A percentile compares a stretch with the other conserved stretches of the same genome.
These are phyloP conservation scores for Flammula alnicola DNA, from an alignment of 1,284 basidiomycete genomes.

Conservation along the genomic window DNA sequence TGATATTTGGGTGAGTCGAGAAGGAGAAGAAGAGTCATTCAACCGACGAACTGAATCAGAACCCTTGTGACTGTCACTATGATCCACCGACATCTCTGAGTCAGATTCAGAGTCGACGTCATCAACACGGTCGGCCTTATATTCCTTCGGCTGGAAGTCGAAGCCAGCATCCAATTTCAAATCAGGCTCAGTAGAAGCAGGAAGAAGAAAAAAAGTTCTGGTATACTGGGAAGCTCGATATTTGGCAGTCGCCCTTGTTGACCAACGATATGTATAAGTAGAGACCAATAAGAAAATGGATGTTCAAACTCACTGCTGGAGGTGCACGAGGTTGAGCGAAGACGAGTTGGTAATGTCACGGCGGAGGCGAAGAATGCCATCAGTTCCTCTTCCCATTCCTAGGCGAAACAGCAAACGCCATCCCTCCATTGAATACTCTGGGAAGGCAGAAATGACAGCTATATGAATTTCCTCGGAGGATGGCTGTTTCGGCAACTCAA, in stretches of 20 bases:
- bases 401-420: conserved; percentile 9
- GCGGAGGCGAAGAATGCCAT: conserved; percentile 1
- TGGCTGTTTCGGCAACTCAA: background rate
- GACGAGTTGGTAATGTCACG: background rate
- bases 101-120: no score
- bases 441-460: background rate
- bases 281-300: background rate
- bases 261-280: background rate
- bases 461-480: conserved; percentile 3
- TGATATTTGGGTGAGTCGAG: no score
- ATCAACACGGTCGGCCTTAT: background rate
- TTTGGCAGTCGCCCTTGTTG: background rate
- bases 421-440: background rate
- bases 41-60: no score
- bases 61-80: no score
- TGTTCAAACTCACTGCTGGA: conserved; percentile 5
- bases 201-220: conserved; percentile 6
- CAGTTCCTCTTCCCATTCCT: conserved; percentile 1
- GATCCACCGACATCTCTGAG: no score
- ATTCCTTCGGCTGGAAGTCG: background rate
- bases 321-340: background rate
- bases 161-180: background rate
- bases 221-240: conserved; percentile 5
- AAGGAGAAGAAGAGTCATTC: no score
- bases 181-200: background rate